Conservation (phyloP, 2,329 filamentous ascomycete genomes). For the Trichoderma semiorbis region DNA sequence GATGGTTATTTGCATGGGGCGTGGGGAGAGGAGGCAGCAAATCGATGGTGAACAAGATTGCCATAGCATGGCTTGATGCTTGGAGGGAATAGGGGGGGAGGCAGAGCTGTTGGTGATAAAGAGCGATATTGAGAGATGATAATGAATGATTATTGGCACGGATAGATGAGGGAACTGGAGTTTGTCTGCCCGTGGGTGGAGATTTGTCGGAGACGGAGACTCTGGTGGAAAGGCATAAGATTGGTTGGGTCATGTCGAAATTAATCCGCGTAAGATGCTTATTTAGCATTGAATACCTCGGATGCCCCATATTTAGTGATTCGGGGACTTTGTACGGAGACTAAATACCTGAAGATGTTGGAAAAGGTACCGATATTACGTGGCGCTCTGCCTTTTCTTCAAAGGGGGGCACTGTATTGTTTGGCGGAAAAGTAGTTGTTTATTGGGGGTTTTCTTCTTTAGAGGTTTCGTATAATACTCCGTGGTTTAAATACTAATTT, state of each 20-base stretch:
- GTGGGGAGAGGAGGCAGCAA: background rate
- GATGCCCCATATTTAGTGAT: background rate
- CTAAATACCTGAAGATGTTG: background rate
- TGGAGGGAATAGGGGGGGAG: background rate
- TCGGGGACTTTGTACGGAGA: background rate
- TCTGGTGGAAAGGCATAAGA: background rate
- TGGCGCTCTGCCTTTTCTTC: background rate
- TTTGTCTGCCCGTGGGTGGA: background rate
- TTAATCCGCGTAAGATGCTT: background rate
- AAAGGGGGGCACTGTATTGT: background rate
- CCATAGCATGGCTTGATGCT: background rate
- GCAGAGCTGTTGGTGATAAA: background rate
- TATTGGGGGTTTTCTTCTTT: background rate
- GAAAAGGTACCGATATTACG: background rate
- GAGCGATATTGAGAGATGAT: background rate
- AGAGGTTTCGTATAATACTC: background rate
- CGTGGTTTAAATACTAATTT: background rate
- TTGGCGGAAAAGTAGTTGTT: background rate
- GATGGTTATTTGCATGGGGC: background rate
- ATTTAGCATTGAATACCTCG: background rate
- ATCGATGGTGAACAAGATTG: background rate
- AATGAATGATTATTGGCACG: background rate
- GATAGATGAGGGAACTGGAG: background rate
- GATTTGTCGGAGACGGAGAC: background rate
- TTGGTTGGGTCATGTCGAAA: background rate